These are phyloP conservation scores for Chaetomium olivaceum DNA, from an alignment of 2,329 filamentous ascomycete genomes.

Conservation along the genomic window DNA sequence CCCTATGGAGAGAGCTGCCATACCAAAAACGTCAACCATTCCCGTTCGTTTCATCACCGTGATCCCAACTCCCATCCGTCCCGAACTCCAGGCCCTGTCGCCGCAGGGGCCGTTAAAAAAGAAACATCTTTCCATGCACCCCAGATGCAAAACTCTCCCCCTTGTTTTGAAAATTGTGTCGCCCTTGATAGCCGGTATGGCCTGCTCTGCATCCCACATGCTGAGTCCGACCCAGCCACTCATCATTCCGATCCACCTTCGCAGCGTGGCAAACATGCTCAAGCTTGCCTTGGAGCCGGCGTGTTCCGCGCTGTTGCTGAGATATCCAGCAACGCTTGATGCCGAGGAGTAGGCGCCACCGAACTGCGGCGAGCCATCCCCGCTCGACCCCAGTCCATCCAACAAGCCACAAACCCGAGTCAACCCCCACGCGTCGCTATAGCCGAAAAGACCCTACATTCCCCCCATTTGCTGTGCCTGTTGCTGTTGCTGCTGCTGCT, in stretches of 20 bases:
- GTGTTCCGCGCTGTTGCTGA: no score
- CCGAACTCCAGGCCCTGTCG: background rate
- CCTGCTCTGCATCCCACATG: background rate
- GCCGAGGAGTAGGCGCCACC: no score
- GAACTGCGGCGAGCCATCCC: background rate
- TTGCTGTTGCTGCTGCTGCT: conserved; percentile 11
- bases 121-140: background rate
- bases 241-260: no score
- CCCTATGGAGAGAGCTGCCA: background rate
- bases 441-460: conserved; percentile 7
- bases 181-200: background rate
- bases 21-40: conserved; percentile 11
- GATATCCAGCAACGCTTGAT: no score
- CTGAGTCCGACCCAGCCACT: background rate
- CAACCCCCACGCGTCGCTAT: background rate
- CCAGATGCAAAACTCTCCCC: background rate
- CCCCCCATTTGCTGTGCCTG: conserved; percentile 11
- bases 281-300: no score
- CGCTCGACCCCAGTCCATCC: background rate
- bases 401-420: background rate
- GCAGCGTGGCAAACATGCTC: no score
- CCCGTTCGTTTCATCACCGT: conserved; percentile 12
- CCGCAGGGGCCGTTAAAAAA: background rate
- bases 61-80: background rate
- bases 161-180: background rate